Evolutionary conservation across 768 basidiomycete genomes (phyloP).

Genomic region (Suillus alpinus): DNA sequence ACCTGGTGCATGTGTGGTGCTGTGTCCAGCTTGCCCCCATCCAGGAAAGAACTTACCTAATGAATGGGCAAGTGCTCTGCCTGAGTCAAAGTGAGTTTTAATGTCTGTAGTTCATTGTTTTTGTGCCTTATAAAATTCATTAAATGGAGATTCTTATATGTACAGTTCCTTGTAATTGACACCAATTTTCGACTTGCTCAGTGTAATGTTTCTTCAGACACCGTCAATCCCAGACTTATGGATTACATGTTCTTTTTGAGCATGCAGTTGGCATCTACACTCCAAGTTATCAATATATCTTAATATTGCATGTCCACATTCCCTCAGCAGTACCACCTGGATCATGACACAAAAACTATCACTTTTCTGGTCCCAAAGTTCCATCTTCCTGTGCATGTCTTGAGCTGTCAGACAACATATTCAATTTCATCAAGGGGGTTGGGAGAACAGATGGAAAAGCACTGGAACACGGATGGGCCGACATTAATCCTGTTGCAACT

Average conservation of each 20-base stretch:
- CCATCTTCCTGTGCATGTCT: slow-evolving; percentile 33
- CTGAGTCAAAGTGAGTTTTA: neutral
- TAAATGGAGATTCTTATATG: slow-evolving; percentile 14
- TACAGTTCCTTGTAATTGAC: slow-evolving; percentile 21
- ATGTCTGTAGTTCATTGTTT: neutral
- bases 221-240: slow-evolving; percentile 19
- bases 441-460: slow-evolving; percentile 35
- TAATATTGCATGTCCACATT: slow-evolving; percentile 14
- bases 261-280: neutral
- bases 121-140: neutral
- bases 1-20: neutral
- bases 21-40: slow-evolving; percentile 6
- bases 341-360: neutral
- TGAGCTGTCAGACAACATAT: slow-evolving; percentile 23
- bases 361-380: slow-evolving; percentile 32
- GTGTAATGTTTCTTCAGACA: slow-evolving; percentile 8
- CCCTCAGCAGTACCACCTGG: slow-evolving; percentile 11
- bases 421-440: slow-evolving; percentile 26
- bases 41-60: slow-evolving; percentile 6
- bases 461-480: slow-evolving; percentile 35
- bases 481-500: slow-evolving; percentile 26
- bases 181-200: slow-evolving; percentile 25
- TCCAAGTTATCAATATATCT: slow-evolving; percentile 8
- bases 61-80: neutral
- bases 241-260: slow-evolving; percentile 13